These are phyloP conservation scores for Pelargonium fulgidum DNA, from an alignment of 441 rosid genomes.

Conservation along the genomic window DNA sequence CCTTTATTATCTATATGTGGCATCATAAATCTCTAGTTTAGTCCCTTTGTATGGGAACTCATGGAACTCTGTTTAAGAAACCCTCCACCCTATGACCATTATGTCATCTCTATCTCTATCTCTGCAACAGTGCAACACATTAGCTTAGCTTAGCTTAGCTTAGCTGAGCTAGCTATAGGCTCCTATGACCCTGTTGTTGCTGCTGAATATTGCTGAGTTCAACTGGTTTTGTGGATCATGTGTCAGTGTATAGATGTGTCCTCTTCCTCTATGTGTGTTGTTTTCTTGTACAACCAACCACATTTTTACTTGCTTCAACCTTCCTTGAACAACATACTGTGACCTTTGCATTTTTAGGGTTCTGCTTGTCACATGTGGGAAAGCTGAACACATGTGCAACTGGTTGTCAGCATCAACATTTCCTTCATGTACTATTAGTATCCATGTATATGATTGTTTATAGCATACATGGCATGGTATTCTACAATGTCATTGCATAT, in stretches of 20 bases:
- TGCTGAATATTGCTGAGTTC: constrained; percentile 26
- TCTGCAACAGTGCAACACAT: constrained; percentile 2
- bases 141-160: neutral
- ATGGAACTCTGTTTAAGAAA: constrained; percentile 8
- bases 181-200: neutral
- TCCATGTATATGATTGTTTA: too few relatives aligned
- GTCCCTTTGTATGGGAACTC: constrained; percentile 23
- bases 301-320: neutral
- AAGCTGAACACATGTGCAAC: too few relatives aligned
- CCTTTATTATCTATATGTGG: constrained; percentile 24
- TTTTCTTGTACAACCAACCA: neutral
- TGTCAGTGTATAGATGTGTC: constrained; percentile 14
- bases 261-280: neutral
- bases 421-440: too few relatives aligned
- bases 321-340: constrained; percentile 4
- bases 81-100: neutral
- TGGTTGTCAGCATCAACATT: too few relatives aligned
- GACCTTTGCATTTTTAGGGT: too few relatives aligned
- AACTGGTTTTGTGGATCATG: constrained; percentile 20
- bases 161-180: neutral
- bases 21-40: constrained; percentile 17
- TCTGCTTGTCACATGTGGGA: too few relatives aligned
- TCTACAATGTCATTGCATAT: too few relatives aligned
- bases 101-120: neutral
- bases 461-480: too few relatives aligned